Base-by-base conservation (phyloP, 2,329 filamentous ascomycete species). In the Triangularia setosa region DNA sequence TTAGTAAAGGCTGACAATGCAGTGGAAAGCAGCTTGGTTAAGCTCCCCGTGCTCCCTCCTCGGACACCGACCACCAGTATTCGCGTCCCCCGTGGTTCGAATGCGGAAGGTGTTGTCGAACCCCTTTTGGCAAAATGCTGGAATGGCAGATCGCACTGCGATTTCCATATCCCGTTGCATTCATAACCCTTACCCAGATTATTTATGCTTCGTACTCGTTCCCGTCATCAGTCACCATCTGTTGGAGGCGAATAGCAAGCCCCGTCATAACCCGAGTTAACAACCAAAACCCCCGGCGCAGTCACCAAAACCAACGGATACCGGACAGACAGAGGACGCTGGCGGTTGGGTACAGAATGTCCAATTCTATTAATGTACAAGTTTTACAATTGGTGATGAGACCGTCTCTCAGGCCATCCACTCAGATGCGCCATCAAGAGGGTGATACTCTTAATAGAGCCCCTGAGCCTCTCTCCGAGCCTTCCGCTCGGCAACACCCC, bases 401-500 rank as follows among this genome's bases (percentile, higher is more conserved):
- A 55, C 59, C n/a, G 7, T 28, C 52, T 18, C 52, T 55, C 16
- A 25, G 18, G 9, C 58, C 40, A 60, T n/a, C 58, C 24, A 52
- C 24, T 61, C 55, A 53, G 7, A 53, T n/a, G 18, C 18, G 11
- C 18, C 21, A 53, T 53, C 9, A 53, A 23, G 18, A 53, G 18
- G 60, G 52, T 28, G 14, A 33, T 6, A 30, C 14, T 54, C 44
- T 24, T 69, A 70, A 44, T 70, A 71, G 63, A 55, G 65, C 28
- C 69, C 67, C 52, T 69, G 68, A 60, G 69, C 70, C 72, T 80
- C 80, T 69, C 75, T 82, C 75, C 67, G 77, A 74, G 91, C 92
- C 77, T 89, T 91, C 70, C 91, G 88, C 80, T 93, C 91, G 35
- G 88, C 88, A 60, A 90, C 87, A 69, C 90, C 86, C 79, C 87